Evolutionary conservation across 2,329 filamentous ascomycete genomes (phyloP), one percentile per base, ranked within the genome.

Genomic region (Tricladium varicosporioides): DNA sequence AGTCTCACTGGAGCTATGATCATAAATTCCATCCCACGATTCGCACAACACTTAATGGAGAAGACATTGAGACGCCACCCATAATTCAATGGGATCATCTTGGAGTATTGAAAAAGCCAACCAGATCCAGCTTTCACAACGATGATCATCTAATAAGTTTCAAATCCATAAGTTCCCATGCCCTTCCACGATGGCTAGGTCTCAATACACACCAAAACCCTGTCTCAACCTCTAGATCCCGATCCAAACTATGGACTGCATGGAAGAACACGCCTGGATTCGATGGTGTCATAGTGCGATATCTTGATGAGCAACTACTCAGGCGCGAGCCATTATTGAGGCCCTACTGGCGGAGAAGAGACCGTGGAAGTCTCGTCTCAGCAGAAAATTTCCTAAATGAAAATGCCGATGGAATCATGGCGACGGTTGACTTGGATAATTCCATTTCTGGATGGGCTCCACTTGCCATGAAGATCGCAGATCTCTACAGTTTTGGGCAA

Each of bases 71-170:
- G 48, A 82, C 80, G 1, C 80, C 80, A 5, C 73, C 77, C n/a
- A 78, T 82, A 74, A 82, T 83, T 53, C 74, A 76, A 40, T 72
- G 78, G 46, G 76, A 78, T 59, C 73, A 71, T 59, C 65, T 78
- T 14, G 69, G 67, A 8, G 72, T 78, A 4, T 68, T 78, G 0
- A 66, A 72, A 43, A 78, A 78, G 62, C 76, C 76, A 0, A 70
- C 65, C 32, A 66, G 71, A 48, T 74, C 70, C 33, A 74, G 71
- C 58, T 77, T 78, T 60, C 72, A 76, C 8, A 72, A 77, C 60
- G 80, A 83, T 60, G 80, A 83, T 55, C 79, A 79, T 10, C 72
- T 83, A 2, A 68, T 80, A 27, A 74, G 72, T 19, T 81, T 79
- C 63, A 73, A 74, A 11, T 67, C 68, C 1, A 44, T 71, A 9